Conservation (phyloP, 768 basidiomycete species). For the Punctularia strigosozonata region DNA sequence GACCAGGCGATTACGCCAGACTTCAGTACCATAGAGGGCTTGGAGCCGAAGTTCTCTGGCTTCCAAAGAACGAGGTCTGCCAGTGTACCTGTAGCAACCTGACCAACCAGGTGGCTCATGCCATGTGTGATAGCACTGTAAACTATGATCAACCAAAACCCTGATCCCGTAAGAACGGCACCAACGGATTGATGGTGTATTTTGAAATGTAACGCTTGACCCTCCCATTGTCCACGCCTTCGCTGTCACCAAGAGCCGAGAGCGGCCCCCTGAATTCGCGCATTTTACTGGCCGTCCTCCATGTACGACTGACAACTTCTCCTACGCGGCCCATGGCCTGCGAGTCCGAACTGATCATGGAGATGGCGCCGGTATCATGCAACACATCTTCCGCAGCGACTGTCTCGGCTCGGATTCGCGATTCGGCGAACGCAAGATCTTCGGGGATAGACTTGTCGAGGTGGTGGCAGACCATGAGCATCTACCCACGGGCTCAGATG, state of each 20-base stretch:
- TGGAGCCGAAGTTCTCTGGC: slow-evolving; percentile 84
- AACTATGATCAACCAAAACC: neutral
- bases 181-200: slow-evolving; percentile 96
- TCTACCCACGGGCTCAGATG: slow-evolving; percentile 33
- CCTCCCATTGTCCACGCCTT: slow-evolving; percentile 69
- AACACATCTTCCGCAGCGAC: slow-evolving; percentile 96
- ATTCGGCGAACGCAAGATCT: slow-evolving; percentile 93
- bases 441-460: slow-evolving; percentile 85
- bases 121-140: slow-evolving; percentile 87
- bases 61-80: slow-evolving; percentile 96
- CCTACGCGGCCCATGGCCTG: slow-evolving; percentile 99
- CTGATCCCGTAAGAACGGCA: slow-evolving; percentile 7
- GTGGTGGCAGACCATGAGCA: slow-evolving; percentile 99
- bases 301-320: slow-evolving; percentile 85
- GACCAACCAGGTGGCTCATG: slow-evolving; percentile 78
- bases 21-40: slow-evolving; percentile 92
- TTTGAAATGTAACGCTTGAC: slow-evolving; percentile 95
- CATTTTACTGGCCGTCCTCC: slow-evolving; percentile 97
- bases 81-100: slow-evolving; percentile 68
- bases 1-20: slow-evolving; percentile 89
- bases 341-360: slow-evolving; percentile 93
- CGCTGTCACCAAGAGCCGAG: slow-evolving; percentile 50
- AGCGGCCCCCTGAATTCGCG: slow-evolving; percentile 68
- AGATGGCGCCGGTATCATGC: slow-evolving; percentile 87
- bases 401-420: slow-evolving; percentile 92